Base-by-base conservation (phyloP, 176 grass and related monocot genomes). In the Triticum monococcum region DNA sequence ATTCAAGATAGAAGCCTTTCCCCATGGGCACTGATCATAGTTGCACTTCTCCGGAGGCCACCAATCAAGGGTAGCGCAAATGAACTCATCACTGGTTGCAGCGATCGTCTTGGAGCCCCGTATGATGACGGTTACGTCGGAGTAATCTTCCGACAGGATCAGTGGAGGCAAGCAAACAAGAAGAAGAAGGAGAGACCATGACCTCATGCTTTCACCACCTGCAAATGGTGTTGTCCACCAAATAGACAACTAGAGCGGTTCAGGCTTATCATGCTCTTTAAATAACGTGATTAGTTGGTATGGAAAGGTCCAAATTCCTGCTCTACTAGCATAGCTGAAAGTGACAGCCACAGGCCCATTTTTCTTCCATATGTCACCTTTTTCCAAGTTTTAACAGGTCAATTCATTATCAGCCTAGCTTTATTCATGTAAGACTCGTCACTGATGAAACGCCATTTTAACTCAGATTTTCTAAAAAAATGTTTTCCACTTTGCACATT, bases 1-100 rank as follows among this genome's bases (percentile, higher is more conserved):
- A 81, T 99, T 99, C 68, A 99, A 87, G 80, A 89, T 54, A 72
- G 97, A 99, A 83, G 97, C 85, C 7, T 87, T 67, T 62, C 89
- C 94, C 97, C 97, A 99, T 77, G 97, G 97, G 63, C 97, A 99
- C 20, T 99, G 85, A 80, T 96, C 70, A 31, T 99, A 99, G 67
- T 96, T 99, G 64, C 97, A 99, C 83, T 99, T 99, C 86, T 96
- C 90, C 1, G 88, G 94, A 69, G 97, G 97, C 97, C 97, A 99
- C 97, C 97, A 99, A 96, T 99, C 97, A 40, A 99, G 79, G 77
- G 97, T 99, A 12, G 92, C 92, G 3, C 97, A 99, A 68, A 99
- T 83, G 45, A 94, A 99, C 85, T 85, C 84, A n/a, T 90, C 84
- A 48, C 88, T 89, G 25, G 89, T 99, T 7, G 93, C 87, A 46